Conservation (phyloP, 2,329 filamentous ascomycete genomes). For the Cordyceps cicadae region DNA sequence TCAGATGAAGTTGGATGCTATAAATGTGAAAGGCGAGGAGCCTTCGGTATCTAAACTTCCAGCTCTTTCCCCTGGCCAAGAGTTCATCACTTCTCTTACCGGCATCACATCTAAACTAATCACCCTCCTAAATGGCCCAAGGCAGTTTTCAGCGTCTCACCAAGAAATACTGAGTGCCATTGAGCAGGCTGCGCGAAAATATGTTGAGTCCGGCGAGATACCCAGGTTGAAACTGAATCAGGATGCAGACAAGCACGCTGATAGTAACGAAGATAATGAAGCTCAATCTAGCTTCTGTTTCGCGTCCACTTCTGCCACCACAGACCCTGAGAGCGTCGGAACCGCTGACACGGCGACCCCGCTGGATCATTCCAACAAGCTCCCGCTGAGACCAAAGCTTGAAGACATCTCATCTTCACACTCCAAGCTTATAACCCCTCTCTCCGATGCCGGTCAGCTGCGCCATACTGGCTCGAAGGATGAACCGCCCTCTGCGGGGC, state of each 20-base stretch:
- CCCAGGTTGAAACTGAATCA: neutral
- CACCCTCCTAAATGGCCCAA: constrained; percentile 30
- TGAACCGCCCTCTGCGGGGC: neutral
- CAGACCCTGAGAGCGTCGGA: neutral
- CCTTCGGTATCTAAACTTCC: neutral
- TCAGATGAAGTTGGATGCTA: constrained; percentile 17
- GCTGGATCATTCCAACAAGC: neutral
- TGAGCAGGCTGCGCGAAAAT: constrained; percentile 42
- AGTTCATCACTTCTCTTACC: constrained; percentile 28
- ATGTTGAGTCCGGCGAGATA: constrained; percentile 33
- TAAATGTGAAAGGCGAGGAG: constrained; percentile 14
- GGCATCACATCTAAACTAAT: constrained; percentile 36
- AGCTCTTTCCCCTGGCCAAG: constrained; percentile 20
- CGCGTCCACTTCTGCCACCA: neutral
- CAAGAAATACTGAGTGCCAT: constrained; percentile 43
- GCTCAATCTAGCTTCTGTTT: neutral
- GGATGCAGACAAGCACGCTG: constrained; percentile 11
- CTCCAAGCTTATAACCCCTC: neutral
- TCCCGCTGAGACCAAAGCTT: neutral
- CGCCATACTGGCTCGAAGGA: neutral
- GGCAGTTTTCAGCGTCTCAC: constrained; percentile 27
- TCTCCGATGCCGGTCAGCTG: neutral
- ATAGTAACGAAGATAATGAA: neutral
- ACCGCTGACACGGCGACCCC: too few species aligned
- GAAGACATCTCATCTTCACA: neutral